Base-by-base conservation (phyloP, 2,329 filamentous ascomycete genomes). In the Penicillium sp. region DNA sequence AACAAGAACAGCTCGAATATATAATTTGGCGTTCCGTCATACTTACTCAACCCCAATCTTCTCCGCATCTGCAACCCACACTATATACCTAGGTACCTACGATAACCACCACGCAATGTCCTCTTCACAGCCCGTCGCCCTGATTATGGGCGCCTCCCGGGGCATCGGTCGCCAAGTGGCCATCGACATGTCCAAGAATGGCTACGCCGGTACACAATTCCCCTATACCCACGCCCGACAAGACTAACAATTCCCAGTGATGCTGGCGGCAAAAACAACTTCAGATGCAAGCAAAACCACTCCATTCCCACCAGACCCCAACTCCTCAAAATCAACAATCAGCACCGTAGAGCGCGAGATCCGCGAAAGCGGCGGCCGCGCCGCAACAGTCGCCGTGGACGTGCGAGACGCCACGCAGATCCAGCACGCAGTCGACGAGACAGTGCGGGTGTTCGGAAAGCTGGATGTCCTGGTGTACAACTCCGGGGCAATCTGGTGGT, bases 401-500 rank as follows among this genome's bases (percentile, higher is more conserved):
- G 85, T 86, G 0, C 80, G 88, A 45, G 75, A 82, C 58, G 75
- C 76, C n/a, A 71, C 75, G 6, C 84, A 81, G 66, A 76, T 91
- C 25, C 69, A 83, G 44, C 60, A 66, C 6, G 75, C 92, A 35
- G 72, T 91, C 2, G 66, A 78, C 20, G 67, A 77, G 47, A 84
- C 84, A 0, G 70, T 87, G 4, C 56, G 81, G 60, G 74, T 68
- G 4, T 85, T 86, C 60, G 77, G 78, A 38, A 79, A 79, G 20
- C 73, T 95, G 3, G 88, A 93, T 64, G 84, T 86, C 0, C 71
- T 95, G 2, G 69, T 93, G 42, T 95, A 95, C 75, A 95, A 93
- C 66, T 84, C 85, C 0, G 89, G 89, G 35, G 89, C 89, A 2
- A 90, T 95, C 57, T 93, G 86, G 84, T 92, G 88, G 88, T 80